Conservation (phyloP, 2,329 filamentous ascomycete species). For the Rhinocladiella similis region DNA sequence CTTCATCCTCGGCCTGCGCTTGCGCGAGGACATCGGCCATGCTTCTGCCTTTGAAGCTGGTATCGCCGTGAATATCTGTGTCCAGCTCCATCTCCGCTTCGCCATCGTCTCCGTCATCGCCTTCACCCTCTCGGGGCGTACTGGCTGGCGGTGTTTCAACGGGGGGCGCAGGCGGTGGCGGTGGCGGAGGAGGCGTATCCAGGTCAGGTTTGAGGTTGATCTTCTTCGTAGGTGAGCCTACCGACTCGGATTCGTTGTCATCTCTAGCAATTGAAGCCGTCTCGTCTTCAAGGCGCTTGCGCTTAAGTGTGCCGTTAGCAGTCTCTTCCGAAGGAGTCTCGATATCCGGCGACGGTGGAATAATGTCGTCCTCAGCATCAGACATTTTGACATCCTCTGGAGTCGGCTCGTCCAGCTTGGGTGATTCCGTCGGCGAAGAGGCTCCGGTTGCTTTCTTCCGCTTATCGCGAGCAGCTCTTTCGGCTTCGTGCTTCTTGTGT, state of each 20-base stretch:
- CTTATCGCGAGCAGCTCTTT: conserved; percentile 53
- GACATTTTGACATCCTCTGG: conserved; percentile 41
- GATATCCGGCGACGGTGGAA: conserved; percentile 33
- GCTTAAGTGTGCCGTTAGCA: conserved; percentile 51
- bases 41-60: conserved; percentile 29
- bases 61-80: conserved; percentile 30
- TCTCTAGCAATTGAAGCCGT: conserved; percentile 27
- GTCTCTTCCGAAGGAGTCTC: conserved; percentile 18
- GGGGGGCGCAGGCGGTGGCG: conserved; percentile 31
- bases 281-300: conserved; percentile 54
- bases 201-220: conserved; percentile 20
- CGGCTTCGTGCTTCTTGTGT: conserved; percentile 67
- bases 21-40: conserved; percentile 31
- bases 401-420: conserved; percentile 26
- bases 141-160: conserved; percentile 26
- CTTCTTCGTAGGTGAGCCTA: conserved; percentile 25
- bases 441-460: conserved; percentile 31
- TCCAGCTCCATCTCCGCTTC: conserved; percentile 17
- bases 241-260: conserved; percentile 20
- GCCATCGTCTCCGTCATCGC: conserved; percentile 2
- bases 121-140: conserved; percentile 21
- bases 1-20: conserved; percentile 28
- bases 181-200: conserved; percentile 35
- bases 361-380: conserved; percentile 43
- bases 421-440: conserved; percentile 29